These are phyloP conservation scores for Salpingoeca rosetta DNA, from an alignment of 78 protist genomes.

Conservation along the genomic window DNA sequence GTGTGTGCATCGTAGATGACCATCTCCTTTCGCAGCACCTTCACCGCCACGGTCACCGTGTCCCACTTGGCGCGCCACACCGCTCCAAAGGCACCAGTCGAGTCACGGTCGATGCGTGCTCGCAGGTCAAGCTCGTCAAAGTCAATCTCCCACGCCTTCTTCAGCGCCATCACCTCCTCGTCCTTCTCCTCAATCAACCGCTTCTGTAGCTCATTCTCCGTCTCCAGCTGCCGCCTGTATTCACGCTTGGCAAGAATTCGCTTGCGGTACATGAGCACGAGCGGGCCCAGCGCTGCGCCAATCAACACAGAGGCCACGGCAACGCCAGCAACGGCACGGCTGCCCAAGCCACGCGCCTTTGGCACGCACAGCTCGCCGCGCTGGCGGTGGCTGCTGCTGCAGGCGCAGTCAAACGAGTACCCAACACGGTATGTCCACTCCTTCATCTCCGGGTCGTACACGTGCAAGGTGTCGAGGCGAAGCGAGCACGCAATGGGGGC, in stretches of 20 bases:
- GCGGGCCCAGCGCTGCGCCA: not conserved
- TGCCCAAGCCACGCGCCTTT: not conserved
- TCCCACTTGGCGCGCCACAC: not conserved
- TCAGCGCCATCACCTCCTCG: not conserved
- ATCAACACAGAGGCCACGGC: too few species aligned
- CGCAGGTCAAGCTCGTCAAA: not conserved
- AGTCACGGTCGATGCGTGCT: not conserved
- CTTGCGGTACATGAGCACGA: not conserved
- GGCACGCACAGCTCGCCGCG: not conserved
- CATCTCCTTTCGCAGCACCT: not conserved
- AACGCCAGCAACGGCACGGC: not conserved
- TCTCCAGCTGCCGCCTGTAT: not conserved
- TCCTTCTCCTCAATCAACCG: not conserved
- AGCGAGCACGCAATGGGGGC: not conserved
- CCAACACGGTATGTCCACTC: too few species aligned
- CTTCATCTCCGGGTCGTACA: too few species aligned
- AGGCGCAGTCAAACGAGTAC: not conserved
- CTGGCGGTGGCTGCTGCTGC: not conserved
- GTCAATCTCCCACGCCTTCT: not conserved
- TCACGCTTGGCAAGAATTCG: not conserved
- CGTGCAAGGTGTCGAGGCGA: too few species aligned
- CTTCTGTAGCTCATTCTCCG: not conserved
- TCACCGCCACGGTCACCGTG: not conserved
- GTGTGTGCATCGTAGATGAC: not conserved
- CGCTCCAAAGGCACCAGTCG: not conserved